Base-by-base conservation (phyloP, 345 rosid genomes). In the Camelina hispida region DNA sequence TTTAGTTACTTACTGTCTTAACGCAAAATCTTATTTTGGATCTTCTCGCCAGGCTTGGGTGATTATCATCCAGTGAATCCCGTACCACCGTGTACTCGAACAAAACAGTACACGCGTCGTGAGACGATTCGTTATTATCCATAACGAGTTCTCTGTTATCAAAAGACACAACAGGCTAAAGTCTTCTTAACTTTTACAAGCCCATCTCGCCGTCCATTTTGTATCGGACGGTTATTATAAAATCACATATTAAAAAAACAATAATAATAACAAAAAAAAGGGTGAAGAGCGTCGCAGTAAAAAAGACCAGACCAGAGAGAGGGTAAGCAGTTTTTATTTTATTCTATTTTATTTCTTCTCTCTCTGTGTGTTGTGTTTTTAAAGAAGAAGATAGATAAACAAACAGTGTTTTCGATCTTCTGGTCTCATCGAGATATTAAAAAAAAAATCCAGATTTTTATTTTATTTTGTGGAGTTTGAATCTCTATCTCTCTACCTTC, bases 261-360 rank as follows among this genome's bases (percentile, higher is more conserved):
- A 62, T 10, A 17, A 0, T 11, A n/a, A 7, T 7, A 23, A 47
- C 44, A 40, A 76, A 62, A 57, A 38, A 66, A 43, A 77, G 16
- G 51, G 73, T 43, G 78, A 28, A 28, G 30, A 78, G 69, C 64
- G 77, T 72, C 46, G 72, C 56, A 71, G 73, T 77, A 64, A 77
- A 64, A 77, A 51, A 57, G 64, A 66, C 43, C 65, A 72, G 74
- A 28, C 30, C 30, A 28, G 30, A 28, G 30, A 28, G 30, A 77
- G 60, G 76, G 77, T 66, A 72, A 66, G 67, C 76, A 71, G 80
- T 77, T 78, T 59, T 44, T 16, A 44, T 69, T 35, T 46, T 40
- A n/a, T 55, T 40, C n/a, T 75, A 23, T 60, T 23, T 0, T 23
- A 23, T 28, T 4, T 28, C 30, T 28, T 28, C 30, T 28, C 28